phyloP scores from a whole-genome alignment of 2,329 filamentous ascomycete genomes.

The Neonectria coccinea region DNA sequence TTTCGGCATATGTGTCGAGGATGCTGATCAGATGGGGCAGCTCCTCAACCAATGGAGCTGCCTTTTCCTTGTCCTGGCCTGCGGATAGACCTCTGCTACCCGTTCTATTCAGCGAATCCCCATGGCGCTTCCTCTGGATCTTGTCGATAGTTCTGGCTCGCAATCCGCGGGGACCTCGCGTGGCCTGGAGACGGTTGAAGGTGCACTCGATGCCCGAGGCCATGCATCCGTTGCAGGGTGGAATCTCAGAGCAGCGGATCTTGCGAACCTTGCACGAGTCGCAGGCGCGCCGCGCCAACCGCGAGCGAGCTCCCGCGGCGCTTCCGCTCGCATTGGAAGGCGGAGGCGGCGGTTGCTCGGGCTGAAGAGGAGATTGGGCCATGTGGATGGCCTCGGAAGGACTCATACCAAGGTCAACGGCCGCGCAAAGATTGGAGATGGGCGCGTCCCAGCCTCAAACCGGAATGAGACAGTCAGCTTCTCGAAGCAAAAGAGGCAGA shows the following conservation, averaged over 20 bases:
- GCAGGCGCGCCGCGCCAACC: slow-evolving; percentile 54
- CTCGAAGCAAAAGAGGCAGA: slow-evolving; percentile 26
- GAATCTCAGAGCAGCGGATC: slow-evolving; percentile 61
- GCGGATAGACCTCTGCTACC: slow-evolving; percentile 17
- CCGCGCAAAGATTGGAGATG: slow-evolving; percentile 21
- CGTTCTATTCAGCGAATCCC: slow-evolving; percentile 22
- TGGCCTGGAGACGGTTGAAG: slow-evolving; percentile 59
- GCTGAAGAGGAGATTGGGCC: slow-evolving; percentile 14
- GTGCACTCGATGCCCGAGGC: slow-evolving; percentile 61
- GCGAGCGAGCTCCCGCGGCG: slow-evolving; percentile 33
- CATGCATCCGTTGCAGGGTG: slow-evolving; percentile 60
- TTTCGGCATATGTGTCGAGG: slow-evolving; percentile 61
- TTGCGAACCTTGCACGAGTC: slow-evolving; percentile 66
- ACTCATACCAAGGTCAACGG: slow-evolving; percentile 18
- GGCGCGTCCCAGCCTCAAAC: slow-evolving; percentile 23
- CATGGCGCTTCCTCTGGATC: slow-evolving; percentile 49
- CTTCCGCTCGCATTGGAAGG: slow-evolving; percentile 36
- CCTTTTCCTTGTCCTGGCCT: slow-evolving; percentile 8
- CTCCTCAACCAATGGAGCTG: slow-evolving; percentile 34
- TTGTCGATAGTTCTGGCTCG: slow-evolving; percentile 58
- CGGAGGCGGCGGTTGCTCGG: slow-evolving; percentile 13
- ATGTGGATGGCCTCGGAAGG: slow-evolving; percentile 17
- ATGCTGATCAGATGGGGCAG: slow-evolving; percentile 45
- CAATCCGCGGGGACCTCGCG: slow-evolving; percentile 59
- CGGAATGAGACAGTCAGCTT: slow-evolving; percentile 20